phyloP scores from a whole-genome alignment of 78 protist genomes.

The Monosiga brevicollis region DNA sequence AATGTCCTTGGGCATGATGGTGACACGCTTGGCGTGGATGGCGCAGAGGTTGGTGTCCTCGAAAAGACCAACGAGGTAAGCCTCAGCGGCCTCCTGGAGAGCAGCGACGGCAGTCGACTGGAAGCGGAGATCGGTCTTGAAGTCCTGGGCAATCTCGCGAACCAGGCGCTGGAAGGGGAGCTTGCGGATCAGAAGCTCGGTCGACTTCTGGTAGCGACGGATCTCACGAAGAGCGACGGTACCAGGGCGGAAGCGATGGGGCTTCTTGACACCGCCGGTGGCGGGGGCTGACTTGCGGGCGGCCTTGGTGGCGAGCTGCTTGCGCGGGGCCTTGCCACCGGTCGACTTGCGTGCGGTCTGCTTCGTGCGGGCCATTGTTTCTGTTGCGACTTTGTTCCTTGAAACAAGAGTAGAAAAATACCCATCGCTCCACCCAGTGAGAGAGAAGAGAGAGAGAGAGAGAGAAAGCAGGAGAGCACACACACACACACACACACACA shows the following conservation, averaged over 20 bases:
- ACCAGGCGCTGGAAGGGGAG: slow-evolving; percentile 84
- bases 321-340: slow-evolving; percentile 89
- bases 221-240: slow-evolving; percentile 77
- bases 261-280: slow-evolving; percentile 74
- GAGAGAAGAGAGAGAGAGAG: too few relatives aligned
- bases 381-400: too few relatives aligned
- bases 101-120: slow-evolving; percentile 49
- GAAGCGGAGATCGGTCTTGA: slow-evolving; percentile 43
- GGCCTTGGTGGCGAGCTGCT: slow-evolving; percentile 67
- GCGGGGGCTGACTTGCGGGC: slow-evolving; percentile 78
- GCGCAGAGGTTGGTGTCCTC: slow-evolving; percentile 69
- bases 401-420: too few relatives aligned
- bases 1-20: slow-evolving; percentile 89
- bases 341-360: slow-evolving; percentile 92
- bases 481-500: too few relatives aligned
- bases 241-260: slow-evolving; percentile 88
- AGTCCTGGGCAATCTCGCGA: slow-evolving; percentile 55
- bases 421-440: too few relatives aligned
- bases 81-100: slow-evolving; percentile 65
- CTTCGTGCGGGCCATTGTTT: slow-evolving; percentile 38
- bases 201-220: slow-evolving; percentile 67
- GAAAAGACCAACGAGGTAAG: slow-evolving; percentile 62
- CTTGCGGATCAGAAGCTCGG: slow-evolving; percentile 80
- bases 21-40: slow-evolving; percentile 69
- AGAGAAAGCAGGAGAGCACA: too few relatives aligned